Conservation (phyloP, 495 filamentous ascomycete species). For the Pseudoneurospora amorphoporcata region DNA sequence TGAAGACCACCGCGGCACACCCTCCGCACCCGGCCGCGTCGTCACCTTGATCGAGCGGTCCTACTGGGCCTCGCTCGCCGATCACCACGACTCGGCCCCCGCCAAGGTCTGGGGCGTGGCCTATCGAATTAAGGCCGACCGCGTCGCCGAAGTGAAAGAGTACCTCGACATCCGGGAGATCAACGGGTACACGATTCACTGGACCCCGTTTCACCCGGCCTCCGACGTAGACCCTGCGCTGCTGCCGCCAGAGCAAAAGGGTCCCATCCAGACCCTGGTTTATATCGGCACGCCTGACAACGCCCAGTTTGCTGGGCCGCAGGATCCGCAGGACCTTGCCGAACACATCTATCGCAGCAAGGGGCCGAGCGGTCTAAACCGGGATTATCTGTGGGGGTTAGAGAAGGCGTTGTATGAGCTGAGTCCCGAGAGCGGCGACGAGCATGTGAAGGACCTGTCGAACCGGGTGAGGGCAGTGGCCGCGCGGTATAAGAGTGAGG, state of each 20-base stretch:
- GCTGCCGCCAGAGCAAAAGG: slow-evolving; percentile 2
- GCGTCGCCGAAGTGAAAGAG: slow-evolving; percentile 70
- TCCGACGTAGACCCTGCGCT: slow-evolving; percentile 23
- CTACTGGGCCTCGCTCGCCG: slow-evolving; percentile 71
- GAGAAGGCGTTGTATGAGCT: slow-evolving; percentile 67
- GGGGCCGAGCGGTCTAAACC: slow-evolving; percentile 85
- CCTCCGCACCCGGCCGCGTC: slow-evolving; percentile 75
- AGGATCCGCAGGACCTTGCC: slow-evolving; percentile 72
- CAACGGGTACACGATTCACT: slow-evolving; percentile 88
- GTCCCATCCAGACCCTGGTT: slow-evolving; percentile 48
- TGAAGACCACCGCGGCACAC: slow-evolving; percentile 92
- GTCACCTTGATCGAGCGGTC: slow-evolving; percentile 79
- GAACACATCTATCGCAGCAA: slow-evolving; percentile 65
- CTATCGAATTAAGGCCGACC: slow-evolving; percentile 69
- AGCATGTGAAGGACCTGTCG: slow-evolving; percentile 61
- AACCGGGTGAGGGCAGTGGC: slow-evolving; percentile 42
- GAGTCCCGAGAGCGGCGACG: slow-evolving; percentile 70
- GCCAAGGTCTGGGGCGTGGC: slow-evolving; percentile 76
- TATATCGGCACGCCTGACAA: slow-evolving; percentile 95
- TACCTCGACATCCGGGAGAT: slow-evolving; percentile 95
- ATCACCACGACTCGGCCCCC: slow-evolving; percentile 50
- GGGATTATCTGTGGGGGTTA: slow-evolving; percentile 78
- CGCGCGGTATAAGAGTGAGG: slow-evolving; percentile 9
- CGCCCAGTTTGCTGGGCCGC: slow-evolving; percentile 80
- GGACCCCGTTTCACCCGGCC: slow-evolving; percentile 66